phyloP scores from a whole-genome alignment of 2,329 filamentous ascomycete species.

The Colletotrichum liriopes region DNA sequence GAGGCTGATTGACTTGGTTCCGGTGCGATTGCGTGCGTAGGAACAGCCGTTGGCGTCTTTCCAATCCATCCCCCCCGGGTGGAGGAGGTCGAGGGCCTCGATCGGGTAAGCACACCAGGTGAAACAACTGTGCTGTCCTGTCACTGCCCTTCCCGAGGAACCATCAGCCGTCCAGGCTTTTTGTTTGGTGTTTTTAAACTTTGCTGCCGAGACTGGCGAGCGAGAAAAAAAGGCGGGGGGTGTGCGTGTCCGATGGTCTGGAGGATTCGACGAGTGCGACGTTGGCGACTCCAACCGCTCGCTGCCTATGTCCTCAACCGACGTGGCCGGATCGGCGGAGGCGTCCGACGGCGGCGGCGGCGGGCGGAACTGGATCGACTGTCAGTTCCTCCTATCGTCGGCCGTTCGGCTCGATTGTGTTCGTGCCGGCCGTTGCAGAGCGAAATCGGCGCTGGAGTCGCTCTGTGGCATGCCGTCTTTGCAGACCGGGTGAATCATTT shows the following conservation, averaged over 20 bases:
- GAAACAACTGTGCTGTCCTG: slow-evolving; percentile 32
- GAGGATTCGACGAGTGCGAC: not conserved
- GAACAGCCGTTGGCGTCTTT: not conserved
- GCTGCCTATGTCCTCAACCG: slow-evolving; percentile 2
- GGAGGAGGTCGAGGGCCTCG: not conserved
- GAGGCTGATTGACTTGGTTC: not conserved
- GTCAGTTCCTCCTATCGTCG: not conserved
- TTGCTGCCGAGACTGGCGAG: slow-evolving; percentile 34
- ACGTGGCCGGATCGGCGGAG: slow-evolving; percentile 23
- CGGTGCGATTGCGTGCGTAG: not conserved
- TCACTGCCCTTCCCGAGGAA: not conserved
- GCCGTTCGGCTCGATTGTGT: slow-evolving; percentile 8
- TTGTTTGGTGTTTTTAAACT: not conserved
- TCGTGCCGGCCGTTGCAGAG: slow-evolving; percentile 17
- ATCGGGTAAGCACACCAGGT: not conserved
- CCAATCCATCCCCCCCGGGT: too few species aligned
- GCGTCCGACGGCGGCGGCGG: slow-evolving; percentile 18
- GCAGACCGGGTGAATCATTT: slow-evolving; percentile 7
- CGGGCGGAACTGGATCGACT: slow-evolving; percentile 15
- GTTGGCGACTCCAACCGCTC: not conserved
- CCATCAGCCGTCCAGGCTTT: slow-evolving; percentile 2
- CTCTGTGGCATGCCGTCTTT: not conserved
- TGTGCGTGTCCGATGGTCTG: not conserved
- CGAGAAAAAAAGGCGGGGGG: slow-evolving; percentile 17
- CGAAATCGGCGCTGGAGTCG: slow-evolving; percentile 29